Base-by-base conservation (phyloP, 306 rosid genomes). In the Inga laurina region DNA sequence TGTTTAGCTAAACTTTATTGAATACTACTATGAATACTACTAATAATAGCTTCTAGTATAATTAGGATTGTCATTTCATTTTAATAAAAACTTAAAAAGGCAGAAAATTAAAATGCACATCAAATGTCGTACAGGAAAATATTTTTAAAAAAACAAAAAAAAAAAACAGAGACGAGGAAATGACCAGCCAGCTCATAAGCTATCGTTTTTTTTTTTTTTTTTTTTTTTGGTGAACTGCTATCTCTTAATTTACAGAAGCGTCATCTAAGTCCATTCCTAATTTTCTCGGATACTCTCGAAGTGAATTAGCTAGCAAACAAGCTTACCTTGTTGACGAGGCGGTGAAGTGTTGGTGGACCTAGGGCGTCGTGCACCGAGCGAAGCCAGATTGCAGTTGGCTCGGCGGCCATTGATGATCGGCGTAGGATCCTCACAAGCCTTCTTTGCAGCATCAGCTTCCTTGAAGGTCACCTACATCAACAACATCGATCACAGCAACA, bases 341-440 rank as follows among this genome's bases (percentile, higher is more conserved):
- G 88, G 90, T 62, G 88, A 76, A 80, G 88, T 72, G 48, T 90
- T 79, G 27, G 91, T 75, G 21, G 92, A 74, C 85, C 87, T 82
- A 0, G 92, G 80, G 56, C 97, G 94, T 49, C 97, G 93, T 3
- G 98, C 97, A 8, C 98, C 97, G 0, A 92, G 90, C 5, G 90
- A 91, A 81, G 98, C 97, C 16, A 94, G 86, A 82, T 94, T 94
- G 78, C 97, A 94, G 86, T 94, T 94, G 73, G 98, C 98, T 35
- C 91, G 84, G 76, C 98, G 94, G 41, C 95, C 92, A 66, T 94
- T 94, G 89, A 94, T 94, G 82, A 91, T 73, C 41, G 93, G 91
- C 67, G 88, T 49, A 8, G 94, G 82, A 1, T 94, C 98, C 84
- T 90, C 97, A n/a, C 97, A 94, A 59, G 98, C 97, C 85, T 88